Conservation (phyloP, 495 filamentous ascomycete genomes). For the Aspergillus bertholletiae region DNA sequence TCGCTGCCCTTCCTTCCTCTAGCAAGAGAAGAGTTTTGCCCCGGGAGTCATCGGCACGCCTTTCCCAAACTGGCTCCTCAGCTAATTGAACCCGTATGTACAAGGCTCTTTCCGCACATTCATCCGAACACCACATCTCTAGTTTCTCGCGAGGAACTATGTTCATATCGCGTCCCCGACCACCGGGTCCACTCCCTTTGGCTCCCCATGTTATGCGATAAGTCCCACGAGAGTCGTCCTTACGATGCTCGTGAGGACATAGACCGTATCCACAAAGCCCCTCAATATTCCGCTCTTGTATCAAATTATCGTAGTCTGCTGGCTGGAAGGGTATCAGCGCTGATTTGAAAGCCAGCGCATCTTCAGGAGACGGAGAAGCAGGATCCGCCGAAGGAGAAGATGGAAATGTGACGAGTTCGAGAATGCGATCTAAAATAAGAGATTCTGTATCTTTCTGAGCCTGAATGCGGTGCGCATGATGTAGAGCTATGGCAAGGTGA, state of each 20-base stretch:
- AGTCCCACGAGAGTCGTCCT: slow-evolving; percentile 37
- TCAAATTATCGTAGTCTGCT: slow-evolving; percentile 77
- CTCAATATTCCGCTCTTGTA: slow-evolving; percentile 81
- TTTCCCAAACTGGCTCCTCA: slow-evolving; percentile 73
- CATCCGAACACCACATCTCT: slow-evolving; percentile 84
- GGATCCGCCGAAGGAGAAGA: slow-evolving; percentile 49
- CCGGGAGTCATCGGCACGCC: slow-evolving; percentile 43
- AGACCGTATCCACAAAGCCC: slow-evolving; percentile 77
- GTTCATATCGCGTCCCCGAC: slow-evolving; percentile 47
- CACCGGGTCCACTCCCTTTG: slow-evolving; percentile 49
- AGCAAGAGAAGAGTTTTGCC: slow-evolving; percentile 48
- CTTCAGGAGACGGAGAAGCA: slow-evolving; percentile 51
- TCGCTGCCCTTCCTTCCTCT: slow-evolving; percentile 39
- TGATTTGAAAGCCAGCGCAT: slow-evolving; percentile 54
- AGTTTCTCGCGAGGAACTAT: slow-evolving; percentile 63
- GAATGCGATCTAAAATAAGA: slow-evolving; percentile 64
- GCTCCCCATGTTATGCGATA: slow-evolving; percentile 48
- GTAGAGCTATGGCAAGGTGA: slow-evolving; percentile 62
- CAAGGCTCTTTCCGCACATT: slow-evolving; percentile 72
- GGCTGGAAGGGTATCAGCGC: slow-evolving; percentile 72
- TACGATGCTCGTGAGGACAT: slow-evolving; percentile 57
- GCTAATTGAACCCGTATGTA: slow-evolving; percentile 84
- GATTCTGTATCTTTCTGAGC: slow-evolving; percentile 69
- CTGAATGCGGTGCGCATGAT: slow-evolving; percentile 78
- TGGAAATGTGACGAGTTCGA: slow-evolving; percentile 63